Evolutionary conservation across 2,329 filamentous ascomycete genomes (phyloP).

Genomic region (Drechslerella coelobrocha): DNA sequence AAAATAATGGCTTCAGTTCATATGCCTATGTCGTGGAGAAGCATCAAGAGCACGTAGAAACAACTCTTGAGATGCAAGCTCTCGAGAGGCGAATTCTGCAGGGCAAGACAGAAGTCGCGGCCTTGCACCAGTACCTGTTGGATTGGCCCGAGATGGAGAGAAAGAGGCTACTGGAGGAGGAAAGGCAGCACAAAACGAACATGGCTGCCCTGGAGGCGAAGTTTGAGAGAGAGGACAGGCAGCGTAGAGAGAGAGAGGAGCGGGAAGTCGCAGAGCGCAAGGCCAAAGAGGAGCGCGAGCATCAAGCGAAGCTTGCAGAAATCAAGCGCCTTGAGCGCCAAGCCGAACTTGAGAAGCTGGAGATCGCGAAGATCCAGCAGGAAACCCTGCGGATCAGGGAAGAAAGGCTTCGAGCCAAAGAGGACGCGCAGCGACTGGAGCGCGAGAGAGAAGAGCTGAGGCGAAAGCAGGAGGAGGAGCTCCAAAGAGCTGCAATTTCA

Average conservation of each 20-base stretch:
- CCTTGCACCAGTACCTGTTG: background rate
- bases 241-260: conserved; percentile 6
- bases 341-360: background rate
- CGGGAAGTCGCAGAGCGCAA: background rate
- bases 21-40: background rate
- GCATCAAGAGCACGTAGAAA: background rate
- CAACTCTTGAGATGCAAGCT: background rate
- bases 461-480: conserved; percentile 19
- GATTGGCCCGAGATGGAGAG: conserved; percentile 1
- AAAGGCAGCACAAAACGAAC: conserved; percentile 1
- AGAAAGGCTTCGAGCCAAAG: conserved; percentile 2
- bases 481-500: too few relatives aligned
- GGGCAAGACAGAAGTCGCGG: background rate
- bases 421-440: conserved; percentile 1
- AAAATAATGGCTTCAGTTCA: background rate
- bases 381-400: background rate
- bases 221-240: conserved; percentile 5
- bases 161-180: background rate
- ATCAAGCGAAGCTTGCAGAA: conserved; percentile 1
- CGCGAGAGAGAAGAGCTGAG: conserved; percentile 9
- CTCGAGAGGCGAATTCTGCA: background rate
- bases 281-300: background rate
- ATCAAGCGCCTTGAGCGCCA: background rate
- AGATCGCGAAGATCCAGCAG: background rate
- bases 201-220: background rate